Percentiles rank a stretch among this genome's conserved stretches.
phyloP scores from a whole-genome alignment of 176 grass and related monocot species.

The Echinochloa phyllopogon region DNA sequence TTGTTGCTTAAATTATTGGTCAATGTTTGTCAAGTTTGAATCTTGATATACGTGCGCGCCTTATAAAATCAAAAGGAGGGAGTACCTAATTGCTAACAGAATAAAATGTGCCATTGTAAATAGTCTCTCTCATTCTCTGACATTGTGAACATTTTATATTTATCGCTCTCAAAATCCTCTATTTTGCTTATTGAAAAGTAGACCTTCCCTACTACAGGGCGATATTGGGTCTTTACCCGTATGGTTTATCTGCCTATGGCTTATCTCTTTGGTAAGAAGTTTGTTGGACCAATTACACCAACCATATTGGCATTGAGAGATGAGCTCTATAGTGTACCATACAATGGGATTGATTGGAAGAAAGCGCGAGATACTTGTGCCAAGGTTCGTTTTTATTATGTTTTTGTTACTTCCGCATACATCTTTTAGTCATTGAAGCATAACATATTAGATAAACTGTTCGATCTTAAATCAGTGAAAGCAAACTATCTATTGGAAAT shows the following conservation, averaged over 20 bases:
- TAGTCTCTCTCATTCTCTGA: not conserved
- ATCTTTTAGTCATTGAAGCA: not conserved
- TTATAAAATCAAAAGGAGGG: too few species aligned
- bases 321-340: slow-evolving; percentile 57
- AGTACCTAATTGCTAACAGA: not conserved
- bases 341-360: slow-evolving; percentile 63
- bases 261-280: slow-evolving; percentile 80
- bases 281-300: slow-evolving; percentile 63
- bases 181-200: not conserved
- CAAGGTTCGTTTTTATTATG: slow-evolving; percentile 51
- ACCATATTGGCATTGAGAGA: slow-evolving; percentile 58
- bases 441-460: not conserved
- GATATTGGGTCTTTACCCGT: slow-evolving; percentile 59
- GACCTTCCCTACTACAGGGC: slow-evolving; percentile 39
- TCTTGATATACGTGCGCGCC: too few species aligned
- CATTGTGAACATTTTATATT: not conserved
- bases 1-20: too few species aligned
- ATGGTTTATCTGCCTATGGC: slow-evolving; percentile 80
- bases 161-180: not conserved
- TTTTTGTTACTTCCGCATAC: not conserved
- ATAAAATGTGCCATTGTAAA: not conserved
- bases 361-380: slow-evolving; percentile 70
- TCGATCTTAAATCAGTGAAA: not conserved
- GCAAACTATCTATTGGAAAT: not conserved
- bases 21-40: too few species aligned